Conservation (phyloP, 345 rosid species). For the Salix suchowensis region DNA sequence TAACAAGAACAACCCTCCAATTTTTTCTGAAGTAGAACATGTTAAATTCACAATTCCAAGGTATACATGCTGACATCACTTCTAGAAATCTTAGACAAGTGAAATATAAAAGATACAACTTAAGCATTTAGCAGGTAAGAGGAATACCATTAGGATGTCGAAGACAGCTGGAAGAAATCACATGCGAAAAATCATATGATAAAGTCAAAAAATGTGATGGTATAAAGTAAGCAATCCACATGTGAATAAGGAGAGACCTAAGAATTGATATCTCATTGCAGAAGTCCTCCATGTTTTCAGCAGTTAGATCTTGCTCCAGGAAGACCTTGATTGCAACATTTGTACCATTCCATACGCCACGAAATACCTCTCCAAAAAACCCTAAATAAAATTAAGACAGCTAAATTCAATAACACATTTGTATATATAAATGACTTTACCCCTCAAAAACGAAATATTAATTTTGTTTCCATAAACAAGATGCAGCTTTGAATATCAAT, state of each 20-base stretch:
- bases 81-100: background rate
- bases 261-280: slow-evolving; percentile 97
- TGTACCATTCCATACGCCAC: slow-evolving; percentile 96
- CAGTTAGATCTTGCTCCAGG: slow-evolving; percentile 93
- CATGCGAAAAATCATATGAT: slow-evolving; percentile 21
- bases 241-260: slow-evolving; percentile 51
- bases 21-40: background rate
- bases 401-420: background rate
- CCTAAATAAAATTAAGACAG: slow-evolving; percentile 35
- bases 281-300: slow-evolving; percentile 96
- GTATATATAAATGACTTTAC: background rate
- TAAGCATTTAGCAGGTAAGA: slow-evolving; percentile 5
- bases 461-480: background rate
- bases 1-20: background rate
- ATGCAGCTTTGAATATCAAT: background rate
- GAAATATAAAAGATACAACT: background rate
- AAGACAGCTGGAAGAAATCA: slow-evolving; percentile 62
- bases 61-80: background rate
- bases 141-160: slow-evolving; percentile 94
- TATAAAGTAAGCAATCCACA: slow-evolving; percentile 12
- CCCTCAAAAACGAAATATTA: background rate
- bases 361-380: slow-evolving; percentile 95
- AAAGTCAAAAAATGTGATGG: slow-evolving; percentile 33
- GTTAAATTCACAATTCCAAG: background rate
- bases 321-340: slow-evolving; percentile 96